Percentiles rank a stretch among this genome's conserved stretches.
phyloP scores from a whole-genome alignment of 2,329 filamentous ascomycete genomes.

The Dothidotthia symphoricarpi region DNA sequence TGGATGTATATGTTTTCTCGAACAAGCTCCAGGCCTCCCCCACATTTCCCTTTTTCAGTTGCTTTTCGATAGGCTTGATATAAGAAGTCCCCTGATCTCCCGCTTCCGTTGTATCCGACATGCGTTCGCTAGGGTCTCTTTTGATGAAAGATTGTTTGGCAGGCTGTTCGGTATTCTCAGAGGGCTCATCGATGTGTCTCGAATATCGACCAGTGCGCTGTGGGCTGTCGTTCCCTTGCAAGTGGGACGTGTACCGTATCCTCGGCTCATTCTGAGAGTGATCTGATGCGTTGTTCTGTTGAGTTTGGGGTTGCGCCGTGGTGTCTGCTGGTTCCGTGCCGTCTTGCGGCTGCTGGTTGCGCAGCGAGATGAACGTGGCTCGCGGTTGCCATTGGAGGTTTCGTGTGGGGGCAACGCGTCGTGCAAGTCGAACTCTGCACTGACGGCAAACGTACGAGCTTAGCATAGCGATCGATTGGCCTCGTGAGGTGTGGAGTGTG shows the following conservation, averaged over 20 bases:
- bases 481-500: conserved; percentile 1
- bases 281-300: conserved; percentile 3
- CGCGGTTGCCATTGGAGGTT: conserved; percentile 31
- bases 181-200: conserved; percentile 5
- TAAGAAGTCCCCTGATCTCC: not conserved
- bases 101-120: not conserved
- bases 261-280: conserved; percentile 1
- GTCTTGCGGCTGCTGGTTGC: conserved; percentile 9
- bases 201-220: conserved; percentile 20
- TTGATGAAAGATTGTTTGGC: too few relatives aligned
- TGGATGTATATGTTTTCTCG: conserved; percentile 26
- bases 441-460: conserved; percentile 36
- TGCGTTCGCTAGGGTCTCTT: not conserved
- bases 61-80: conserved; percentile 7
- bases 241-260: not conserved
- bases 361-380: conserved; percentile 36
- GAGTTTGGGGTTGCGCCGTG: conserved; percentile 8
- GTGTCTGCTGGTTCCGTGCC: conserved; percentile 5
- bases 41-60: conserved; percentile 6
- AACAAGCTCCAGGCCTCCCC: conserved; percentile 32
- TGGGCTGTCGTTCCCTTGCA: not conserved
- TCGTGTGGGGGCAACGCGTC: conserved; percentile 9
- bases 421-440: conserved; percentile 28
- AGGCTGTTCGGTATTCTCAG: too few relatives aligned
- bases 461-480: conserved; percentile 24